Evolutionary conservation across 768 basidiomycete species (phyloP), one percentile per base, ranked within the genome.

Genomic region (Phanerodontia chrysosporium): DNA sequence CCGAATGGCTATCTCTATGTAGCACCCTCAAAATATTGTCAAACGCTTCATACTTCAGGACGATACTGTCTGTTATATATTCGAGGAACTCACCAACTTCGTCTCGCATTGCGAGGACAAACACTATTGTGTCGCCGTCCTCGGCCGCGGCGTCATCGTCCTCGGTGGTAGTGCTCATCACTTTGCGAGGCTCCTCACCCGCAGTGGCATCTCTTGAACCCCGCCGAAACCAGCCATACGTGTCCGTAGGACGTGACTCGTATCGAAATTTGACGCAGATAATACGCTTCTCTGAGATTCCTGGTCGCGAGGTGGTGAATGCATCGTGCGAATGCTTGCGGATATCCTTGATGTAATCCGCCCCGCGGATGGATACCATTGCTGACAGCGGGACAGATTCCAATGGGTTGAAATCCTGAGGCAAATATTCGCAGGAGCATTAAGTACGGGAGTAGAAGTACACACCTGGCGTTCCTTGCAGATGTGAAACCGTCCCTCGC

Each of bases 401-500:
- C 39, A 42, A 61, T 52, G 18, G 80, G 76, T 82, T 84, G 61
- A 45, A 30, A 29, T 51, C 45, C 12, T 13, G 28, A 24, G 24
- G 13, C 12, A 42, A 24, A 57, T 32, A 45, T 49, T 12, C 57
- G 51, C 49, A 39, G n/a, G 32, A 35, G 32, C 32, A n/a, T 35
- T 35, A 35, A 7, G 14, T 35, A 7, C 14, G 14, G 16, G 25
- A 55, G 30, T 7, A 10, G 18, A 18, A 8, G 18, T 42, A 74
- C 79, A 55, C 64, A 87, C 88, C 59, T 76, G 70, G 28, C 79
- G 76, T 25, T 80, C 76, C 64, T 79, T 83, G 64, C 76, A 83
- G 16, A 90, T 66, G 52, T 71, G 75, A n/a, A 90, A 67, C 22
- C 75, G 65, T 0, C 84, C 86, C 24, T 83, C 78, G 55, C 77